Conservation (phyloP, 2,329 filamentous ascomycete species). For the Aspergillus sp. region DNA sequence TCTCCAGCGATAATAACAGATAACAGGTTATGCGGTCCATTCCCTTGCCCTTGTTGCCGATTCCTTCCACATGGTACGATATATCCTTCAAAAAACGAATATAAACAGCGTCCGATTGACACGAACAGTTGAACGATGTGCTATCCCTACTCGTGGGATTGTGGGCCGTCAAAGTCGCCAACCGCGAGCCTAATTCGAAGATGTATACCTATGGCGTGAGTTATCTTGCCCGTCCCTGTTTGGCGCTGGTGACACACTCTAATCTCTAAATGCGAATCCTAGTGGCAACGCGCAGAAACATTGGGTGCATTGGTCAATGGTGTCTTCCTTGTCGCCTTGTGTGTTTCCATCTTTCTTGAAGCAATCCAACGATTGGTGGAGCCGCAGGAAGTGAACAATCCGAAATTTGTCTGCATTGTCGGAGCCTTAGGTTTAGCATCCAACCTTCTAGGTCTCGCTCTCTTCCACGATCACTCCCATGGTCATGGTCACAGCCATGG, state of each 20-base stretch:
- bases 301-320: slow-evolving; percentile 94
- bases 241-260: not conserved
- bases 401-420: slow-evolving; percentile 80
- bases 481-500: slow-evolving; percentile 59
- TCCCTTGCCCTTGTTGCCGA: slow-evolving; percentile 92
- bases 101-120: not conserved
- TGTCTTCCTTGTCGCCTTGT: slow-evolving; percentile 93
- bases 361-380: slow-evolving; percentile 88
- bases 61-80: slow-evolving; percentile 88
- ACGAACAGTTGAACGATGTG: slow-evolving; percentile 82
- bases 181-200: slow-evolving; percentile 71
- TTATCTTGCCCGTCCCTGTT: slow-evolving; percentile 11
- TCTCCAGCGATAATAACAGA: slow-evolving; percentile 8
- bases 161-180: slow-evolving; percentile 89
- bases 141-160: slow-evolving; percentile 85
- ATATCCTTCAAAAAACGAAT: not conserved
- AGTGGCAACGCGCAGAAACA: slow-evolving; percentile 97
- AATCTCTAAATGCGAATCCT: not conserved
- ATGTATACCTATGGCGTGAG: slow-evolving; percentile 90
- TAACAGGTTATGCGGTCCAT: slow-evolving; percentile 67
- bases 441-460: slow-evolving; percentile 79
- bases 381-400: slow-evolving; percentile 78
- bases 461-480: slow-evolving; percentile 92
- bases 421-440: slow-evolving; percentile 78
- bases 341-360: slow-evolving; percentile 92